phyloP scores from a whole-genome alignment of 2,329 filamentous ascomycete species.

The Claviceps lovelessii region DNA sequence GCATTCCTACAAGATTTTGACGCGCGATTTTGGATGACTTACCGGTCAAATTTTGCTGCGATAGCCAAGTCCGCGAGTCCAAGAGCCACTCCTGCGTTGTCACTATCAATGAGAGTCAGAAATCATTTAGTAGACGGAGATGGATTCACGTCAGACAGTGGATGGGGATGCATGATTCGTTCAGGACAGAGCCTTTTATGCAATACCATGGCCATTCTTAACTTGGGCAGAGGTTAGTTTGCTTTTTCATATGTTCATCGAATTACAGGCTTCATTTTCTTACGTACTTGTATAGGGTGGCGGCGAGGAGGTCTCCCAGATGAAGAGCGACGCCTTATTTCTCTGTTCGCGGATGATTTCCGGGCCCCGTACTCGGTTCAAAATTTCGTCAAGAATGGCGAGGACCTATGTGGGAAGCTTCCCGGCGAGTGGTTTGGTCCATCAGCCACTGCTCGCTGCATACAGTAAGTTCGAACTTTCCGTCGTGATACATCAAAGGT shows the following conservation, averaged over 20 bases:
- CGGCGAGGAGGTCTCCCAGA: slow-evolving; percentile 42
- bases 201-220: slow-evolving; percentile 61
- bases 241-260: not conserved
- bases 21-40: slow-evolving; percentile 90
- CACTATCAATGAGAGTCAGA: slow-evolving; percentile 70
- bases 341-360: slow-evolving; percentile 76
- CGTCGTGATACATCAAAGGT: not conserved
- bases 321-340: slow-evolving; percentile 58
- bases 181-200: slow-evolving; percentile 88
- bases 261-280: not conserved
- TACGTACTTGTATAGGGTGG: slow-evolving; percentile 45
- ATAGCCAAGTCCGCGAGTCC: slow-evolving; percentile 70
- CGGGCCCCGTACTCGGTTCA: slow-evolving; percentile 87
- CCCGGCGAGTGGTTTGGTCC: slow-evolving; percentile 98
- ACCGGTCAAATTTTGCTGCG: slow-evolving; percentile 69
- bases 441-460: slow-evolving; percentile 88
- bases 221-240: slow-evolving; percentile 60
- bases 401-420: slow-evolving; percentile 76
- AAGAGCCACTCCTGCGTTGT: slow-evolving; percentile 56
- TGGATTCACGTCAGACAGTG: slow-evolving; percentile 84
- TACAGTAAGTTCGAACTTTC: slow-evolving; percentile 49
- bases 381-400: slow-evolving; percentile 80
- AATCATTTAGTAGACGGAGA: slow-evolving; percentile 62
- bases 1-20: slow-evolving; percentile 87
- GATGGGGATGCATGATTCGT: slow-evolving; percentile 98